phyloP scores from a whole-genome alignment of 192 early-diverging fungal genomes.

The Coemansia sp. region DNA sequence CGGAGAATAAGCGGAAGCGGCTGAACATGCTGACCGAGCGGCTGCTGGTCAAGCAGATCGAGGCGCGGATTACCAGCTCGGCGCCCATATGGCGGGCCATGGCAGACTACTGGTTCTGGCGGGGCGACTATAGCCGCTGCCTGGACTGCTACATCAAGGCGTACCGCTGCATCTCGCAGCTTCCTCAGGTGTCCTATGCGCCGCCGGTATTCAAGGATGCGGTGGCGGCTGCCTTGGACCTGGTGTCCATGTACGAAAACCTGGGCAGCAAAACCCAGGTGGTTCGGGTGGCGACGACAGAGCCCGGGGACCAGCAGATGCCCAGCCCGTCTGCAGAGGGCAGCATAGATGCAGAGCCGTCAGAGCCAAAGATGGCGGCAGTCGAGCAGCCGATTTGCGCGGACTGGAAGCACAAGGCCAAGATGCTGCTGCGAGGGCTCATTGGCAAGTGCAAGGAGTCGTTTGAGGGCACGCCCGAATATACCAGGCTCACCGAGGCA shows the following conservation, averaged over 20 bases:
- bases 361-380: constrained; percentile 36
- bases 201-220: constrained; percentile 68
- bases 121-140: constrained; percentile 58
- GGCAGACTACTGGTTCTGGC: constrained; percentile 74
- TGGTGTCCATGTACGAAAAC: constrained; percentile 76
- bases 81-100: constrained; percentile 74
- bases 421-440: constrained; percentile 76
- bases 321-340: constrained; percentile 7
- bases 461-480: constrained; percentile 65
- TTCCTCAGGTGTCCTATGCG: constrained; percentile 73
- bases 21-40: constrained; percentile 49
- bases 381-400: constrained; percentile 61
- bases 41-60: constrained; percentile 69
- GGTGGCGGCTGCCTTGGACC: constrained; percentile 66
- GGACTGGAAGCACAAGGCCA: constrained; percentile 89
- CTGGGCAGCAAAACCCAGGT: constrained; percentile 60
- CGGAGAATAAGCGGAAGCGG: constrained; percentile 46
- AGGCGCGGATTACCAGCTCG: constrained; percentile 68
- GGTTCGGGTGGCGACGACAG: constrained; percentile 25
- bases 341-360: background rate
- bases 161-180: constrained; percentile 75
- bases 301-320: constrained; percentile 27
- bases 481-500: constrained; percentile 61
- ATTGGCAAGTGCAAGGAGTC: constrained; percentile 75
- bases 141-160: constrained; percentile 82